phyloP scores from a whole-genome alignment of 2,329 filamentous ascomycete species.

The Colletotrichum tropicale region DNA sequence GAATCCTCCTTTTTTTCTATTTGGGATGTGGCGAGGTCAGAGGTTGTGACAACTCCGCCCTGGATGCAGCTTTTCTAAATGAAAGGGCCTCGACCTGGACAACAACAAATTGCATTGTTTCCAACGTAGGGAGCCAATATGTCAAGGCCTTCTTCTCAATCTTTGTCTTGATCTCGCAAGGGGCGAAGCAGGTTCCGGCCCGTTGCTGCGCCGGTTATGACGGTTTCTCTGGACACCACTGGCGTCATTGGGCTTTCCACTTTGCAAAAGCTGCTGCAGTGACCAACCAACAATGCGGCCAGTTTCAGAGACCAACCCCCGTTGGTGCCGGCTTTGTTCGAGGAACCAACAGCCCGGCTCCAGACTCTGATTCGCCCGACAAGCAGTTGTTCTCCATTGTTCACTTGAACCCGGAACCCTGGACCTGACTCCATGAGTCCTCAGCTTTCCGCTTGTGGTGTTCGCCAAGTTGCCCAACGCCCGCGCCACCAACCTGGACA shows the following conservation, averaged over 20 bases:
- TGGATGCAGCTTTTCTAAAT: neutral
- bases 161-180: neutral
- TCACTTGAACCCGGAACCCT: neutral
- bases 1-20: neutral
- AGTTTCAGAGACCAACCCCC: neutral
- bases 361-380: neutral
- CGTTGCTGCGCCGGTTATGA: neutral
- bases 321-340: neutral
- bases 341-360: neutral
- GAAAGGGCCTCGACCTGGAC: neutral
- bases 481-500: neutral
- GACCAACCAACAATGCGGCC: neutral
- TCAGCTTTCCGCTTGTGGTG: neutral
- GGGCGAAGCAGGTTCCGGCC: neutral
- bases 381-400: neutral
- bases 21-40: neutral
- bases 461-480: neutral
- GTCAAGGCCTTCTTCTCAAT: neutral
- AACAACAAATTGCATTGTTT: neutral
- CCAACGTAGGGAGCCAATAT: neutral
- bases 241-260: neutral
- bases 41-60: neutral
- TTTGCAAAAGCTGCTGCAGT: neutral
- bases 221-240: neutral
- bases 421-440: neutral